A percentile compares a stretch with the other conserved stretches of the same genome.
Evolutionary conservation across 805 yeast species (phyloP).

Genomic region (Sugiyamaella qingdaonensis): DNA sequence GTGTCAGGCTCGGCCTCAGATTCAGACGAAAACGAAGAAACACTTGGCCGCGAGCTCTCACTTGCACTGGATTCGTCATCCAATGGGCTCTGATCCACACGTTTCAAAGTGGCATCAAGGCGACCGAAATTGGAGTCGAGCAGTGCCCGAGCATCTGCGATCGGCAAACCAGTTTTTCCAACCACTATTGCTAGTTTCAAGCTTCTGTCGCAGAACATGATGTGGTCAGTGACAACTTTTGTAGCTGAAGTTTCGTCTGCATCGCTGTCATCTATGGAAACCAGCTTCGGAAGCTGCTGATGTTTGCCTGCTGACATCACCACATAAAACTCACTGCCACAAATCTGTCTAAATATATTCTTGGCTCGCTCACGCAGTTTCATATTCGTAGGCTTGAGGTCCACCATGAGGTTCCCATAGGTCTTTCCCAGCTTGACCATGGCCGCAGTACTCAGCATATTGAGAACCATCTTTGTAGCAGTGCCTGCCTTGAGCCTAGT

Average conservation of each 20-base stretch:
- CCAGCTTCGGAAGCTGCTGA: background rate
- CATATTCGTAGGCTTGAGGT: constrained; percentile 22
- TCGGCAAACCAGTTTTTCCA: constrained; percentile 20
- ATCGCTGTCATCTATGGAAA: background rate
- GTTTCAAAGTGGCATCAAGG: constrained; percentile 9
- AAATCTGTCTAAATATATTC: constrained; percentile 19
- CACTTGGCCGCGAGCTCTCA: background rate
- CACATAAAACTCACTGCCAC: constrained; percentile 10
- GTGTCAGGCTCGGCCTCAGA: background rate
- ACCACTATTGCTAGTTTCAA: constrained; percentile 24
- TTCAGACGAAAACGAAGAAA: background rate
- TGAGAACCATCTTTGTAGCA: constrained; percentile 27
- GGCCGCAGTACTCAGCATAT: constrained; percentile 25
- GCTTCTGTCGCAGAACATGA: constrained; percentile 15
- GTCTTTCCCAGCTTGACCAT: constrained; percentile 27
- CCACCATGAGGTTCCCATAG: constrained; percentile 27
- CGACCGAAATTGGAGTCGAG: constrained; percentile 14
- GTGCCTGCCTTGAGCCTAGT: constrained; percentile 29
- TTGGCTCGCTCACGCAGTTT: constrained; percentile 23
- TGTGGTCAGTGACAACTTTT: constrained; percentile 12
- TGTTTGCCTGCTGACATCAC: background rate
- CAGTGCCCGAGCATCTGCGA: constrained; percentile 10
- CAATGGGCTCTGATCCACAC: background rate
- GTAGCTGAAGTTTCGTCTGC: constrained; percentile 1
- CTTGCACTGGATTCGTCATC: background rate